phyloP scores from a whole-genome alignment of 164 flowering plant species.

The Platanus orientalis region DNA sequence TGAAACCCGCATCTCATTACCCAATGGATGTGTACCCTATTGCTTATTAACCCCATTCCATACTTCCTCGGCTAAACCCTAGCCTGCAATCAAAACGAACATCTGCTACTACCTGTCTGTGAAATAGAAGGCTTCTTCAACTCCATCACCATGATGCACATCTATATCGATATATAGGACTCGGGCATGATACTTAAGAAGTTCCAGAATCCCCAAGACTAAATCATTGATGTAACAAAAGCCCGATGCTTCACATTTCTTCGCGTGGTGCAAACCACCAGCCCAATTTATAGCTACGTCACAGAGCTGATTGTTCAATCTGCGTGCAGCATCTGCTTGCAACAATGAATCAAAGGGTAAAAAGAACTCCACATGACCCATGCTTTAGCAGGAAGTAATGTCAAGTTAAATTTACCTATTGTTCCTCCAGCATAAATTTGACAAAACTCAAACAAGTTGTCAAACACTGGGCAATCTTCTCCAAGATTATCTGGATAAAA shows the following conservation, averaged over 20 bases:
- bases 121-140: constrained; percentile 96
- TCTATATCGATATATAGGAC: constrained; percentile 94
- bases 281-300: constrained; percentile 99
- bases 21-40: background rate
- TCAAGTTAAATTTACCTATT: constrained; percentile 50
- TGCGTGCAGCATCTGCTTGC: constrained; percentile 85
- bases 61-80: background rate
- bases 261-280: constrained; percentile 98
- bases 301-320: constrained; percentile 83
- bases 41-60: background rate
- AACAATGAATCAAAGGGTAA: constrained; percentile 12
- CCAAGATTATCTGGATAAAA: constrained; percentile 77
- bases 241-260: constrained; percentile 97
- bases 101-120: constrained; percentile 70
- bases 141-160: constrained; percentile 99
- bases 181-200: constrained; percentile 86
- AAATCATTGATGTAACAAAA: constrained; percentile 97
- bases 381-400: background rate
- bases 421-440: constrained; percentile 99
- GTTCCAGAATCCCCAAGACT: constrained; percentile 94
- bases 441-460: constrained; percentile 91
- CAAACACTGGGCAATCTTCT: constrained; percentile 98
- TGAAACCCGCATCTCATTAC: background rate
- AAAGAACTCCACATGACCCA: background rate
- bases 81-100: background rate